These are phyloP conservation scores for Macrolepiota fuliginosa DNA, from an alignment of 768 basidiomycete species.

Conservation along the genomic window DNA sequence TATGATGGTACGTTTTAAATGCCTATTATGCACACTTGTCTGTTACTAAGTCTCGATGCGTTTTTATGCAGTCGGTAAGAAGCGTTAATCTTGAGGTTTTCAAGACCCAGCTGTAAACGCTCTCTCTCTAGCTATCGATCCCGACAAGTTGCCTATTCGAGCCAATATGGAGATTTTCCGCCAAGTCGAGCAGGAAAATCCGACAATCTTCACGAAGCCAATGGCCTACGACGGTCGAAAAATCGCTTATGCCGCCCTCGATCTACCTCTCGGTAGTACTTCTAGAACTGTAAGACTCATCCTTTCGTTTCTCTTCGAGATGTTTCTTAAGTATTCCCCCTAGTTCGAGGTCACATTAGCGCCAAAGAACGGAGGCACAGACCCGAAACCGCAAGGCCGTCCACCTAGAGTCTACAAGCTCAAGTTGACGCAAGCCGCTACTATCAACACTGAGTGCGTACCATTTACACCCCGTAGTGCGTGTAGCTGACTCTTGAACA, in stretches of 20 bases:
- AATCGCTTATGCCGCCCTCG: conserved; percentile 59
- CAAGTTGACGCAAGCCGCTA: conserved; percentile 51
- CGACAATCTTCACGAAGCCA: conserved; percentile 66
- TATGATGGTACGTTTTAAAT: conserved; percentile 62
- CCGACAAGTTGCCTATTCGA: conserved; percentile 64
- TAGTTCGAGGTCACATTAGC: conserved; percentile 64
- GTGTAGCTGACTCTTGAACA: neutral
- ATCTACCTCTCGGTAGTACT: conserved; percentile 53
- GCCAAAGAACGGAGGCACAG: conserved; percentile 32
- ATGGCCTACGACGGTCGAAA: conserved; percentile 79
- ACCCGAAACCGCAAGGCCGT: conserved; percentile 28
- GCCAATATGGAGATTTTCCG: conserved; percentile 70
- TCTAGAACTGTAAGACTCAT: conserved; percentile 43
- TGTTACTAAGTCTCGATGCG: neutral
- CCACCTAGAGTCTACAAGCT: conserved; percentile 65
- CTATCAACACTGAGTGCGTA: conserved; percentile 29
- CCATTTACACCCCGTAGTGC: neutral
- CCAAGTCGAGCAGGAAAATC: conserved; percentile 55
- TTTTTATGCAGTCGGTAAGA: conserved; percentile 9
- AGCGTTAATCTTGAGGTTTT: no score
- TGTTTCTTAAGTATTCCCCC: conserved; percentile 1
- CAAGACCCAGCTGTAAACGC: neutral
- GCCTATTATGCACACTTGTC: neutral
- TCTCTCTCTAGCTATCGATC: conserved; percentile 49
- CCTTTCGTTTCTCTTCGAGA: neutral